Base-by-base conservation (phyloP, 495 filamentous ascomycete genomes). In the Alectoria sarmentosa region DNA sequence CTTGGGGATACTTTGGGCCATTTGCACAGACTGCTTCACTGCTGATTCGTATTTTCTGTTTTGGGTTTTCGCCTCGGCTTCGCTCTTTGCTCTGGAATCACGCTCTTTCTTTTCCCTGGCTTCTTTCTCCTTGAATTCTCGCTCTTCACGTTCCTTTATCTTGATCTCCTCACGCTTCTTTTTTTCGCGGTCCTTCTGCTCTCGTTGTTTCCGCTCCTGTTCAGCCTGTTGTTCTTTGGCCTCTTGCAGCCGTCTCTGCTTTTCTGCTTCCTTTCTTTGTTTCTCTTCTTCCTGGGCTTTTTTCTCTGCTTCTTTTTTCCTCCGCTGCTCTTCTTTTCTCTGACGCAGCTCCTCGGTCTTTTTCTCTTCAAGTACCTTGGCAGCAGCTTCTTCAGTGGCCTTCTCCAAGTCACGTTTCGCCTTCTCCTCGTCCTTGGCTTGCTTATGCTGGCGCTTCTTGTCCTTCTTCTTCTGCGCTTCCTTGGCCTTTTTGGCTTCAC, bases 391-490 rank as follows among this genome's bases (percentile, higher is more conserved):
- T 76, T 96, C 90, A n/a, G 88, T 91, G 14, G 89, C 89, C 76
- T 92, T 96, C 70, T 94, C 90, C 2, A 89, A 91, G 44, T 97
- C 95, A 60, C 83, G 86, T 60, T 83, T 86, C 28, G 90, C 88
- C 71, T 90, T 90, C 74, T 98, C 92, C 70, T 96, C 94, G 38
- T 94, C 92, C 68, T 89, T 90, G 21, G 84, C 86, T 73, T 89
- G 84, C 72, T 91, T 95, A 76, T 95, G 90, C 69, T 88, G 82
- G 19, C 86, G 84, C 61, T 90, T 89, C 76, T 90, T 96, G 65
- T 96, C 91, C 74, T 95, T 98, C 69, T 89, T 88, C 78, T 93
- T 93, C 70, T 94, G 86, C 0, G 92, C 91, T 67, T 96, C 92
- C 69, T 91, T 90, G 34, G 90, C 90, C 74, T 92, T 96, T 77